These are phyloP conservation scores for Vitis riparia DNA, from an alignment of 164 flowering plant species.

Conservation along the genomic window DNA sequence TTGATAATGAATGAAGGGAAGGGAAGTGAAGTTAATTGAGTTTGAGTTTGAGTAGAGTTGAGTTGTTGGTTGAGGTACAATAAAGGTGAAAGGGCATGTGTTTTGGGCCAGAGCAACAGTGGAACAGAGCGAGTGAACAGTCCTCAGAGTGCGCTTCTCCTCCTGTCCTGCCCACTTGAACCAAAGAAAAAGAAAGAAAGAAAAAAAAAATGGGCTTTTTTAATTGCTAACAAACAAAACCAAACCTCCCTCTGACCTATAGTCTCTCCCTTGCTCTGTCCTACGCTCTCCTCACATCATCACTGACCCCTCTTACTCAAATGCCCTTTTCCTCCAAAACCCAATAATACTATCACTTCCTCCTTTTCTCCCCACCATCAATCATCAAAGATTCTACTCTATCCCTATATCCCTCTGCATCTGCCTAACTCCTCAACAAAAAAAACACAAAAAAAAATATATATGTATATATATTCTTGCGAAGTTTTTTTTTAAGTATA, in stretches of 20 bases:
- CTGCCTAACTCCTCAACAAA: no score
- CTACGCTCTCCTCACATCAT: neutral
- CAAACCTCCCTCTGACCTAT: conserved; percentile 11
- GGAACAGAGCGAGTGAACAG: conserved; percentile 3
- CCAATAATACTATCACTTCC: no score
- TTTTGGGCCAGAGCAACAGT: conserved; percentile 15
- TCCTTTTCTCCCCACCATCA: no score
- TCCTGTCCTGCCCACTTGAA: conserved; percentile 10
- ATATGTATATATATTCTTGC: no score
- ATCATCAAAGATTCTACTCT: no score
- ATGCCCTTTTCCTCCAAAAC: no score
- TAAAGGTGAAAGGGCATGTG: conserved; percentile 19
- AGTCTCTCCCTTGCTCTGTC: conserved; percentile 10
- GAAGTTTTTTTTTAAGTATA: no score
- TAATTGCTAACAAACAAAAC: conserved; percentile 21
- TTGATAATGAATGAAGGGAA: conserved; percentile 10
- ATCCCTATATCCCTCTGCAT: no score
- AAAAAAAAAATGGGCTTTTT: conserved; percentile 4
- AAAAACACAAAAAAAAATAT: no score
- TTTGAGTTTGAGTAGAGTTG: no score
- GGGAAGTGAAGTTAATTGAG: no score
- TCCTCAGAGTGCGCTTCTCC: conserved; percentile 11
- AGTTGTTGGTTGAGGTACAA: conserved; percentile 11
- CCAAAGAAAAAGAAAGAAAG: neutral
- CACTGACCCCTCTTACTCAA: no score